A percentile compares a stretch with the other conserved stretches of the same genome.
These are phyloP conservation scores for Syzygium malaccense DNA, from an alignment of 441 rosid species.

Conservation along the genomic window DNA sequence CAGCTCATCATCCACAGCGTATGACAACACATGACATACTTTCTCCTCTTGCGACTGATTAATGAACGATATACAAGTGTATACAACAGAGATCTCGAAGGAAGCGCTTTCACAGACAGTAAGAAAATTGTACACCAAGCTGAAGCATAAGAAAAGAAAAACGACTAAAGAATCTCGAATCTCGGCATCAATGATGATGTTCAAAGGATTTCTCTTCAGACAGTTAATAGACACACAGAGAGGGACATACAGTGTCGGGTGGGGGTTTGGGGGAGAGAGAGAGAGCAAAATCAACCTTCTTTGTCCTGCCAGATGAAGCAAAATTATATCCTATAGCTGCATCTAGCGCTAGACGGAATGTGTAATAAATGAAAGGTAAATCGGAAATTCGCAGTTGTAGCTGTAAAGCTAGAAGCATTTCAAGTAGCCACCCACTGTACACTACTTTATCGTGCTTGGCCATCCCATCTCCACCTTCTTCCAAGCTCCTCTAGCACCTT, in stretches of 20 bases:
- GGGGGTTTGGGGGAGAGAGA: background rate
- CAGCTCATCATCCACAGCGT: background rate
- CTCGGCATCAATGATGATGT: background rate
- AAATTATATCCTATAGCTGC: background rate
- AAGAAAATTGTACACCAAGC: background rate
- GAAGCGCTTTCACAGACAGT: background rate
- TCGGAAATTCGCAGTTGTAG: background rate
- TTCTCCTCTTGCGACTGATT: background rate
- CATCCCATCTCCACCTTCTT: slow-evolving; percentile 82
- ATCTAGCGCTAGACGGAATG: background rate
- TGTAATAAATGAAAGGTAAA: background rate
- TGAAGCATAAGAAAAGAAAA: background rate
- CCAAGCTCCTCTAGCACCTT: slow-evolving; percentile 80
- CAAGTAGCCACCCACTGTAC: background rate
- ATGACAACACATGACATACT: background rate
- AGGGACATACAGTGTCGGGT: background rate
- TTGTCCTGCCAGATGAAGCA: background rate
- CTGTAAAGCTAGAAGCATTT: background rate
- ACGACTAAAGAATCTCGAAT: background rate
- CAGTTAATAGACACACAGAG: background rate
- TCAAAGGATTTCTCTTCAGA: background rate
- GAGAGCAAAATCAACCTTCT: background rate
- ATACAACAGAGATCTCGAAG: background rate
- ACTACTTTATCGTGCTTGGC: slow-evolving; percentile 20
- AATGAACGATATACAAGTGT: background rate